Base-by-base conservation (phyloP, 2,329 filamentous ascomycete genomes). In the Lachnellula cervina region DNA sequence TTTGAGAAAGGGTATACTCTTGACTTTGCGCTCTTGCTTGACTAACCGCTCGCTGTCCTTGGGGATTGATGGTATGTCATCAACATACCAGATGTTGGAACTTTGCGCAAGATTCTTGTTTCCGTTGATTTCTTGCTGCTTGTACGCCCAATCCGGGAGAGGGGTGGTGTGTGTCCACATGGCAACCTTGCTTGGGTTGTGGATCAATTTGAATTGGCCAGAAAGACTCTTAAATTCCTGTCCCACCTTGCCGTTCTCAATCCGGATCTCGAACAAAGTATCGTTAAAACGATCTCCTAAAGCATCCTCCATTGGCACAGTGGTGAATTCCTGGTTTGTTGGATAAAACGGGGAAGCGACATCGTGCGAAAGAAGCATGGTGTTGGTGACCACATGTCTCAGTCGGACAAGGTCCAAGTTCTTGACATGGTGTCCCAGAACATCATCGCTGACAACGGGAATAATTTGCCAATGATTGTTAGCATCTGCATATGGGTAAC, bases 381-480 rank as follows among this genome's bases (percentile, higher is more conserved):
- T 89, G 70, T 97, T 84, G 5, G 94, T 99, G 46, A 86, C 86
- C 45, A 96, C 64, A 70, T 99, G 94, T 64, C 88, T 86, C 54
- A 99, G 84, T 66, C 93, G 87, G 56, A 99, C 83, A 51, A 93
- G 73, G 61, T 97, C 92, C 62, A 91, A 87, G 70, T 96, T 90
- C 72, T 83, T 86, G 61, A 99, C 88, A 17, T 77, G 78, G 59
- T 83, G 83, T 28, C 82, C 86, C 35, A 78, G 62, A 52, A 80
- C 76, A 58, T 83, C 73, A 57, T 81, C 77, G 55, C 86, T 81
- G 52, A 79, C 76, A 5, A 80, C 72, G 8, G 94, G 94, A 37
- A 97, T 74, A 62, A 99, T 86, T 73, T 97, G 87, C 94, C 94
- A 99, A 69, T 95, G 84, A 77, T 99, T 99, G 81, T 99, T 99